Base-by-base conservation (phyloP, 2,329 filamentous ascomycete species). In the Albophoma yamanashiensis region DNA sequence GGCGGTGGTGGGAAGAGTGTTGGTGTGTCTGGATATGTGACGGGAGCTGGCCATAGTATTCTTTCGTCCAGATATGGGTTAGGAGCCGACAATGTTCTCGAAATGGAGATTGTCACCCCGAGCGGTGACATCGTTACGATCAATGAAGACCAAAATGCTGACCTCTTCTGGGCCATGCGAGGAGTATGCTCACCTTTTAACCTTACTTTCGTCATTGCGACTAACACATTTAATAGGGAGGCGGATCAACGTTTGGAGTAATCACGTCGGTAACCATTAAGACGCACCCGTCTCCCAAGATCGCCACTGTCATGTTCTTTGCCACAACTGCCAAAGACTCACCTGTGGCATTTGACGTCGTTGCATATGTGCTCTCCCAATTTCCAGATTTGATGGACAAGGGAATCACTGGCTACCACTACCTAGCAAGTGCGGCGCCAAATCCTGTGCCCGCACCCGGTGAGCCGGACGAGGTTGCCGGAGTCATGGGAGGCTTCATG, bases 81-180 rank as follows among this genome's bases (percentile, higher is more conserved):
- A n/a, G 85, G 73, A 2, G 83, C 81, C 0, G 86, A 89, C 64
- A 80, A 87, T 50, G 80, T 85, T 1, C 69, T 88, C 4, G 76
- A 85, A 64, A 78, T 82, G 70, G 78, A 84, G 38, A 71, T 86
- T 0, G 79, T 88, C 1, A 81, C 80, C 0, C 79, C 79, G 0
- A 64, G 66, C 4, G 84, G 85, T 0, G 67, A 78, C 8, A 73
- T 82, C 7, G 50, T 85, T 2, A 76, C 73, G 0, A 76, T 79
- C 0, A 85, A 81, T 56, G 79, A 80, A 45, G 76, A 78, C 14
- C 73, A 80, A 45, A 76, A 87, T 59, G 60, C 71, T 0, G 84
- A 88, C 59, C 70, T 89, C 0, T 88, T 86, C 68, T 89, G 85
- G 85, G 85, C 85, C 0, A 74, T 87, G 62, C 73, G 81, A 61